Base-by-base conservation (phyloP, 768 basidiomycete species). In the Pleurotus cornucopiae region DNA sequence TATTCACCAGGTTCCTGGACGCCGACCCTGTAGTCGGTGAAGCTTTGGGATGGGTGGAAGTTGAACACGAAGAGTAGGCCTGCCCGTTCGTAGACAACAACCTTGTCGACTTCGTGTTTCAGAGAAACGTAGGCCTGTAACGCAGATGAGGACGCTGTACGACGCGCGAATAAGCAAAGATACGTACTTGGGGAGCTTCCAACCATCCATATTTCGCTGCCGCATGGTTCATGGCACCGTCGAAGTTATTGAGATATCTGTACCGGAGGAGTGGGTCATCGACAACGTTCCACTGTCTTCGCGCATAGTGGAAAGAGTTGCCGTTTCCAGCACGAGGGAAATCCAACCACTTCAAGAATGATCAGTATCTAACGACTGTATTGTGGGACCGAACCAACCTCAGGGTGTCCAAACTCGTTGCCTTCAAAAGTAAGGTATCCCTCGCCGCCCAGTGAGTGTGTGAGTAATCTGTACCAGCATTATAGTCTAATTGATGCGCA, bases 331-430 rank as follows among this genome's bases (percentile, higher is more conserved):
- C 91, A 26, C 97, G 89, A 41, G 97, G 97, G 74, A 99, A 99
- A 71, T 99, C 97, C 64, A 99, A 92, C 97, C 97, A 99, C 86
- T 93, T 43, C 3, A 38, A 44, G 38, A 26, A 43, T n/a, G 21
- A 16, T 47, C 5, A 40, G 63, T 39, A 60, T 47, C 49, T 21
- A 54, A 12, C 53, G 38, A 21, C 46, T 6, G 12, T 5, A 13
- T 12, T 6, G 2, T 16, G n/a, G 40, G 25, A 52, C 18, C 39
- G 43, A 39, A n/a, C 75, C 46, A 59, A 88, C 93, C 76, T 99
- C 96, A 9, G 96, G 96, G 69, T 99, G 96, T 43, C 96, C 96
- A 66, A 99, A 99, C 67, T 99, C 96, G 61, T 98, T 98, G 30
- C 93, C 94, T 70, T 96, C 94, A 55, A 99, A 99, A 71, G 97